Percentiles rank a stretch among this genome's conserved stretches.
Conservation (phyloP, 2,329 filamentous ascomycete genomes). For the Eutypa lata region DNA sequence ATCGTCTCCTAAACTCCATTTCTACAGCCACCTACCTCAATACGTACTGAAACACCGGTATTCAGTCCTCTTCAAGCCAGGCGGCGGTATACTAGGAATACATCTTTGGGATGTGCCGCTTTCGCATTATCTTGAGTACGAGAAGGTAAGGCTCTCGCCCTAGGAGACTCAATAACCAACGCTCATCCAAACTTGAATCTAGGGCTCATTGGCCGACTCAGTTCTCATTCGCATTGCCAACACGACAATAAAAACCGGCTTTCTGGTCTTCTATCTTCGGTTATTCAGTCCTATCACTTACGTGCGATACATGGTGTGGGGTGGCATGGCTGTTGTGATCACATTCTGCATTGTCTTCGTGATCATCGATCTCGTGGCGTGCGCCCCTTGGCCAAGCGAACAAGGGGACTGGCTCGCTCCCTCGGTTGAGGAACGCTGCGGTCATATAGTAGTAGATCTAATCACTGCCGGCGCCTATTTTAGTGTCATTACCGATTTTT, state of each 20-base stretch:
- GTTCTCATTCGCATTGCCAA: constrained; percentile 12
- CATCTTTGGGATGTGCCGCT: constrained; percentile 17
- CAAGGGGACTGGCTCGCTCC: constrained; percentile 3
- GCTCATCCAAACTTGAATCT: neutral
- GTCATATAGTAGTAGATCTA: constrained; percentile 5
- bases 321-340: no score
- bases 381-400: constrained; percentile 10
- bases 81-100: constrained; percentile 15
- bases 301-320: no score
- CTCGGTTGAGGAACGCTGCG: constrained; percentile 9
- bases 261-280: no score
- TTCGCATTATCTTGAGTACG: constrained; percentile 9
- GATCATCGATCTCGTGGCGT: constrained; percentile 9
- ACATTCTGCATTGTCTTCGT: constrained; percentile 10
- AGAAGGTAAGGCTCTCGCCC: constrained; percentile 9
- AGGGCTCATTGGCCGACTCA: constrained; percentile 13
- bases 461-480: constrained; percentile 12
- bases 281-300: no score
- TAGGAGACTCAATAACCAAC: neutral
- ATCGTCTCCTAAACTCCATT: neutral
- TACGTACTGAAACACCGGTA: neutral
- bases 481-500: constrained; percentile 12
- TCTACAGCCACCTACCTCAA: neutral
- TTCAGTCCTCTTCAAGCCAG: constrained; percentile 12
- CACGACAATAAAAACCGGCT: no score